These are phyloP conservation scores for Aspergillus sojae DNA, from an alignment of 2,329 filamentous ascomycete species.

Conservation along the genomic window DNA sequence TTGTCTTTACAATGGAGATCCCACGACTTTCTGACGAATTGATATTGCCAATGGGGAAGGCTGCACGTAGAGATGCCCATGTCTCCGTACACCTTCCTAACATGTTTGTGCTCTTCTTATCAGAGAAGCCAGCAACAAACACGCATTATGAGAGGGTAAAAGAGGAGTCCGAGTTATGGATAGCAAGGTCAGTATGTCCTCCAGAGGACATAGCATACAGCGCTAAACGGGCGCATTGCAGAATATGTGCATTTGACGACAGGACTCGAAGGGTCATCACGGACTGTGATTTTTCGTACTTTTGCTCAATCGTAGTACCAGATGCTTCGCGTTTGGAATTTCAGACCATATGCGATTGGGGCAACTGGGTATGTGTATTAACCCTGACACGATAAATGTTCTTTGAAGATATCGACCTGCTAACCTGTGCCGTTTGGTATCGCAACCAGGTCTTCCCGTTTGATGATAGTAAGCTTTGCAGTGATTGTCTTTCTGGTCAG, in stretches of 20 bases:
- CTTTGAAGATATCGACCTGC: neutral
- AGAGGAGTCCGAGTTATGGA: slow-evolving; percentile 27
- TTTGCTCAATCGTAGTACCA: slow-evolving; percentile 28
- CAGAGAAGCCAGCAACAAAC: slow-evolving; percentile 26
- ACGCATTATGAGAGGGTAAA: slow-evolving; percentile 27
- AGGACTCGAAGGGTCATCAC: slow-evolving; percentile 10
- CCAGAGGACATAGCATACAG: neutral
- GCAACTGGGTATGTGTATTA: slow-evolving; percentile 25
- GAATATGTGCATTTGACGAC: slow-evolving; percentile 21
- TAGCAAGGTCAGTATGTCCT: slow-evolving; percentile 20
- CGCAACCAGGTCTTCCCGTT: slow-evolving; percentile 18
- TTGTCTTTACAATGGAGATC: neutral
- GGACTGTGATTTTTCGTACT: slow-evolving; percentile 29
- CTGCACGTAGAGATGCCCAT: neutral
- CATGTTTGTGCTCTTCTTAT: slow-evolving; percentile 33
- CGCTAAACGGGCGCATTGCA: slow-evolving; percentile 1
- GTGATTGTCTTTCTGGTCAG: neutral
- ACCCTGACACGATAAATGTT: no score
- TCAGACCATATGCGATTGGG: slow-evolving; percentile 31
- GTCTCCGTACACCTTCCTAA: slow-evolving; percentile 25
- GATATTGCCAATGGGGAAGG: neutral
- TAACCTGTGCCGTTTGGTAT: neutral
- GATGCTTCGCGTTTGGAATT: slow-evolving; percentile 25
- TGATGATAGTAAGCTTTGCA: slow-evolving; percentile 14
- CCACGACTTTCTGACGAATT: neutral